Base-by-base conservation (phyloP, 345 rosid genomes). In the Angophora floribunda region DNA sequence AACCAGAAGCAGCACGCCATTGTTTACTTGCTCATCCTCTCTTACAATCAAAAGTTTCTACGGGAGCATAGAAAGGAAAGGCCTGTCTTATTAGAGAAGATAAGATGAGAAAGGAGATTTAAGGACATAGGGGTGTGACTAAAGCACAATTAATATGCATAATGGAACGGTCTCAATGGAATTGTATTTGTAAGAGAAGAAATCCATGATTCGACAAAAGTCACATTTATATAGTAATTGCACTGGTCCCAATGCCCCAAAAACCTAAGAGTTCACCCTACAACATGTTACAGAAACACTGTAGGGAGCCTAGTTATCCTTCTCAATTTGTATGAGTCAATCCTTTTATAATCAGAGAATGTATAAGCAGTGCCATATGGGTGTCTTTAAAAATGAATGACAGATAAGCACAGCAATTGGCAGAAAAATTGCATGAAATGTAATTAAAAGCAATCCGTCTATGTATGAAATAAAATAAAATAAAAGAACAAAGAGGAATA, bases 281-380 rank as follows among this genome's bases (percentile, higher is more conserved):
- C 4, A 1, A 63, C 0, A n/a, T n/a, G 3, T 63, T 63, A 63
- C 2, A n/a, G 17, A 63, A 6, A 63, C 75, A n/a, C 19, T 5
- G 9, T 2, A n/a, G 75, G 36, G 7, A 61, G 67, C 67, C 32
- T 11, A 26, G 1, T 26, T 11, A 14, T 61, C 2, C 67, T 13
- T 5, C 32, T 28, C 32, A 61, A 65, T 65, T 0, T 1, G 10
- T 30, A 7, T 5, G 0, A n/a, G 78, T n/a, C 78, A 0, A 2
- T 17, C 78, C 19, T 65, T 65, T 65, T 0, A 65, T 13, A 65
- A 65, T 7, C 21, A 65, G 10, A 65, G 41, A 1, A 13, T 9
- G 0, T 63, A 0, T 0, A n/a, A n/a, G 4, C 17, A 63, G 36
- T 6, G 5, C 6, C 0, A 1, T 61, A 13, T 13, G 36, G 0